These are phyloP conservation scores for Nannizziopsis arthrosporioides DNA, from an alignment of 2,329 filamentous ascomycete species.

Conservation along the genomic window DNA sequence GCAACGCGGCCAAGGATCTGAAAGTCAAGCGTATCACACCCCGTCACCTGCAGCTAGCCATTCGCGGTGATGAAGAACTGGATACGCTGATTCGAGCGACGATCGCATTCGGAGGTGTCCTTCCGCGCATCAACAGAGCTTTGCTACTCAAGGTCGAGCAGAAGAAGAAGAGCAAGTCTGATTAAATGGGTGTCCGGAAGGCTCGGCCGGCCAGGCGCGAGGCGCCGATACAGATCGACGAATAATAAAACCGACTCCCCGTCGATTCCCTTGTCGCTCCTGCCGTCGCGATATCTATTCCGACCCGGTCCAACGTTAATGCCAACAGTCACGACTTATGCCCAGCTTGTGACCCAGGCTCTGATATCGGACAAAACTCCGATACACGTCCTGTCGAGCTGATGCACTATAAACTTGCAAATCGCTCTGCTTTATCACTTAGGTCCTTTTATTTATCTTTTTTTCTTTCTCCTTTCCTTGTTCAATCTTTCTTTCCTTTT, in stretches of 20 bases:
- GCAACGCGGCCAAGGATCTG: conserved; percentile 97
- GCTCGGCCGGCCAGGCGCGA: background rate
- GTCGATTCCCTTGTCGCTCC: background rate
- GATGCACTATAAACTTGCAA: conserved; percentile 7
- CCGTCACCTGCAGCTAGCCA: conserved; percentile 92
- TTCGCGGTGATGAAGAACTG: conserved; percentile 95
- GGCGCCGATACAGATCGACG: background rate
- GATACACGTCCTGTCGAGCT: conserved; percentile 1
- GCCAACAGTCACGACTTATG: background rate
- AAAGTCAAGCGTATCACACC: conserved; percentile 99
- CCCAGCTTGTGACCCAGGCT: conserved; percentile 1
- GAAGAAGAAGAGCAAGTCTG: conserved; percentile 63
- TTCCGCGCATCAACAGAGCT: conserved; percentile 97
- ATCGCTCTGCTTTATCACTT: background rate
- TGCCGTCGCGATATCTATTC: background rate
- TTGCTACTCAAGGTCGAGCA: conserved; percentile 91
- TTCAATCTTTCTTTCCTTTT: background rate
- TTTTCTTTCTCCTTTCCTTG: background rate
- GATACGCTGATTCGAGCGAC: conserved; percentile 95
- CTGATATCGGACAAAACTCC: background rate
- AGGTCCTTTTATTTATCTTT: no score
- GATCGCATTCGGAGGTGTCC: conserved; percentile 94
- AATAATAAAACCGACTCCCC: no score
- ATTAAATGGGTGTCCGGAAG: background rate
- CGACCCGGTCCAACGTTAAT: background rate